These are phyloP conservation scores for Cyclotella distinguenda DNA, from an alignment of 108 stramenopile species.

Conservation along the genomic window DNA sequence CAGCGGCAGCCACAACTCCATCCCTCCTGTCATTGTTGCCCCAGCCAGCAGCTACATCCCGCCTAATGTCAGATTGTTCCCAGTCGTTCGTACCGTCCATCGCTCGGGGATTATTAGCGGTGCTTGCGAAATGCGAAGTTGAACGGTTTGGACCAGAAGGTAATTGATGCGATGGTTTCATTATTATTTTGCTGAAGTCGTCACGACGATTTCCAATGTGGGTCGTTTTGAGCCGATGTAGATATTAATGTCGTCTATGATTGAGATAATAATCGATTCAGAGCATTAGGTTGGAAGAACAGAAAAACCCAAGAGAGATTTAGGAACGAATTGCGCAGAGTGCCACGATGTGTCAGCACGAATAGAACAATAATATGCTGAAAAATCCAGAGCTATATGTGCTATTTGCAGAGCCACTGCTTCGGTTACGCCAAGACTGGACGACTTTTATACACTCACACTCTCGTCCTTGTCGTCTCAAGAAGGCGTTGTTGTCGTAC, in stretches of 20 bases:
- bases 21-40: neutral
- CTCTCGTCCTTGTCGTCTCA: too few relatives aligned
- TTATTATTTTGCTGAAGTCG: neutral
- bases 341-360: too few relatives aligned
- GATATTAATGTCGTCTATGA: neutral
- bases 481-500: too few relatives aligned
- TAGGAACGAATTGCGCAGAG: too few relatives aligned
- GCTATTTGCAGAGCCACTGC: too few relatives aligned
- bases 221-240: neutral
- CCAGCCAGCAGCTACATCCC: constrained; percentile 38
- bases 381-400: too few relatives aligned
- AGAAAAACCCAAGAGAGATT: too few relatives aligned
- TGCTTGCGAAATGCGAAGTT: neutral
- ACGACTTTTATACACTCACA: too few relatives aligned
- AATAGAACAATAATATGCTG: too few relatives aligned
- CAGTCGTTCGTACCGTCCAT: neutral
- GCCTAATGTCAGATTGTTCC: constrained; percentile 30
- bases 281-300: too few relatives aligned
- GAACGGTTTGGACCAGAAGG: constrained; percentile 2
- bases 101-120: neutral
- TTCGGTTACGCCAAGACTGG: too few relatives aligned
- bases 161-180: constrained; percentile 14
- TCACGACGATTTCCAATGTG: neutral
- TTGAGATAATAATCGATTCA: too few relatives aligned
- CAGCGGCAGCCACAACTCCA: neutral